These are phyloP conservation scores for Alternaria sp. DNA, from an alignment of 2,329 filamentous ascomycete species.

Conservation along the genomic window DNA sequence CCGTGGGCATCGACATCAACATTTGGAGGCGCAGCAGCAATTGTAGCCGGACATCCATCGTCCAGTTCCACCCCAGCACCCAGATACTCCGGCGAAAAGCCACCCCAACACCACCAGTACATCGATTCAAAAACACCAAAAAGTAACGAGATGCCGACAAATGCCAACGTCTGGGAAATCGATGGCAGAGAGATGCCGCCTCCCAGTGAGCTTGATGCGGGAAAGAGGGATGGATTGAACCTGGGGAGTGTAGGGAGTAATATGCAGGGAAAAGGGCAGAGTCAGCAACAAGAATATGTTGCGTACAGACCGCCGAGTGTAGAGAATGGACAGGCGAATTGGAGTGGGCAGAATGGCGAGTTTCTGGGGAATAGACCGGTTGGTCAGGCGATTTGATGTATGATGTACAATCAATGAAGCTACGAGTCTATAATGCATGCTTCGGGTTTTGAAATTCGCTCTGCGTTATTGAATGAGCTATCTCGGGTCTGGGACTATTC, in stretches of 20 bases:
- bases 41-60: neutral
- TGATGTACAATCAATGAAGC: neutral
- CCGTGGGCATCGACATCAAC: constrained; percentile 11
- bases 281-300: neutral
- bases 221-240: neutral
- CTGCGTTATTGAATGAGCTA: too few relatives aligned
- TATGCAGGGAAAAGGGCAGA: neutral
- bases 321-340: neutral
- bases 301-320: neutral
- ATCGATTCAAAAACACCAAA: neutral
- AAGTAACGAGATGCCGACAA: constrained; percentile 21
- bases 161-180: constrained; percentile 25
- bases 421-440: neutral
- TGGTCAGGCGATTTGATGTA: constrained; percentile 2
- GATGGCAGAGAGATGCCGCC: constrained; percentile 15
- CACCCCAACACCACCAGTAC: constrained; percentile 4
- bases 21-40: neutral
- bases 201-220: constrained; percentile 18
- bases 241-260: neutral
- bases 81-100: constrained; percentile 12
- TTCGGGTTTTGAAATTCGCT: neutral
- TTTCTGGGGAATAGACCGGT: constrained; percentile 4
- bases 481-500: neutral
- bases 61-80: neutral
- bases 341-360: constrained; percentile 5